Conservation (phyloP, 495 filamentous ascomycete species). For the Daldinia caldariorum region DNA sequence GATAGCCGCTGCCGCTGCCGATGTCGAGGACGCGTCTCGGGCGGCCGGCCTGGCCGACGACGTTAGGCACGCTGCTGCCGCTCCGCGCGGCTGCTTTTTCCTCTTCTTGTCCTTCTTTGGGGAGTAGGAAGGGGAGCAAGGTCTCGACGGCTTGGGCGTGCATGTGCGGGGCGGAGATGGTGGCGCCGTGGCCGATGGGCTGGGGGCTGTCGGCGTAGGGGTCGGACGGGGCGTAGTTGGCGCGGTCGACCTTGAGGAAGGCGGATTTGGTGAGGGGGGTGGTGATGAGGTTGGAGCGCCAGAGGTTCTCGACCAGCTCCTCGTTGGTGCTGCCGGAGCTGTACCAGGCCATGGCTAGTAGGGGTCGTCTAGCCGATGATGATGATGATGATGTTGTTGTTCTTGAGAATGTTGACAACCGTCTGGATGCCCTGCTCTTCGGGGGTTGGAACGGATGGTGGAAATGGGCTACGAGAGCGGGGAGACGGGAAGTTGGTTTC, state of each 20-base stretch:
- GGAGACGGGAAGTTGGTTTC: constrained; percentile 15
- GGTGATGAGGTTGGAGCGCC: constrained; percentile 74
- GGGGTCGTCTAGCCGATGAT: too few relatives aligned
- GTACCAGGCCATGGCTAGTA: constrained; percentile 93
- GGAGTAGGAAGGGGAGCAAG: constrained; percentile 68
- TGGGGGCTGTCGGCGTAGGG: constrained; percentile 94
- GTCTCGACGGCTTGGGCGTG: constrained; percentile 82
- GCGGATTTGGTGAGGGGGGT: constrained; percentile 75
- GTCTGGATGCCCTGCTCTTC: too few relatives aligned
- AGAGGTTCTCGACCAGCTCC: constrained; percentile 83
- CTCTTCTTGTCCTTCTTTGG: constrained; percentile 12
- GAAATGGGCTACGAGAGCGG: constrained; percentile 9
- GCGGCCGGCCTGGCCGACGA: not conserved
- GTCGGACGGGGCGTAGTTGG: constrained; percentile 72
- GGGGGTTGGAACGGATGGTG: not conserved
- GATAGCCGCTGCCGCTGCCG: constrained; percentile 89
- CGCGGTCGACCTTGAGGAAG: constrained; percentile 88
- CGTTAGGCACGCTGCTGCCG: constrained; percentile 41
- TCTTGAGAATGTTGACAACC: too few relatives aligned
- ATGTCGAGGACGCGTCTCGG: constrained; percentile 78
- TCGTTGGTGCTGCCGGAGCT: constrained; percentile 81
- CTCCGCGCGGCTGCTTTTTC: too few relatives aligned
- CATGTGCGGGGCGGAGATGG: constrained; percentile 98
- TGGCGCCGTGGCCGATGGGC: constrained; percentile 84
- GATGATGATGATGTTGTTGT: not conserved